Conservation (phyloP, 225 moss, liverwort and hornwort genomes). For the Neckera pumila region DNA sequence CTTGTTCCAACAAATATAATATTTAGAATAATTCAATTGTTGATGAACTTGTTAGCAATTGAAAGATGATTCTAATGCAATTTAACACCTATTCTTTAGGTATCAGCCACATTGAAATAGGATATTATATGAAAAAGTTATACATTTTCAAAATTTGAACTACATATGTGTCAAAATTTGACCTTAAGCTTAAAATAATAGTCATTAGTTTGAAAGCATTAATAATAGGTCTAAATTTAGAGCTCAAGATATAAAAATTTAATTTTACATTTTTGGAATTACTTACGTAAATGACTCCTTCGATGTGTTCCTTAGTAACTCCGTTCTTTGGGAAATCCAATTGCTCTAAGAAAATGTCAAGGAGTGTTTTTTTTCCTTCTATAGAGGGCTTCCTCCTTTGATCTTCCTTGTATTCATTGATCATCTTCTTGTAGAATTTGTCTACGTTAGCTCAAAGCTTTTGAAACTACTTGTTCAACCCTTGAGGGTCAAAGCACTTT, state of each 20-base stretch:
- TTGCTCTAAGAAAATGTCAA: not conserved
- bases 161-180: not conserved
- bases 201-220: not conserved
- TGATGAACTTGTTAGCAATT: not conserved
- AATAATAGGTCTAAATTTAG: not conserved
- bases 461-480: not conserved
- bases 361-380: not conserved
- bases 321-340: not conserved
- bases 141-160: not conserved
- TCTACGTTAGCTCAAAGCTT: accelerated
- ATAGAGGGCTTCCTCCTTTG: not conserved
- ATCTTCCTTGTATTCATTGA: not conserved
- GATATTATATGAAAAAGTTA: not conserved
- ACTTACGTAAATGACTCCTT: not conserved
- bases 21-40: too few relatives aligned
- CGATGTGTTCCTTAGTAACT: not conserved
- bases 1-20: too few relatives aligned
- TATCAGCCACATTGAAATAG: not conserved
- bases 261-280: not conserved
- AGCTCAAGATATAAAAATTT: not conserved
- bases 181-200: accelerated
- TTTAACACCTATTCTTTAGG: too few relatives aligned
- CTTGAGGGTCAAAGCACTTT: not conserved
- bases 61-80: not conserved
- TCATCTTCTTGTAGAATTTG: not conserved